These are phyloP conservation scores for Aristolochia californica DNA, from an alignment of 164 flowering plant species.

Conservation along the genomic window DNA sequence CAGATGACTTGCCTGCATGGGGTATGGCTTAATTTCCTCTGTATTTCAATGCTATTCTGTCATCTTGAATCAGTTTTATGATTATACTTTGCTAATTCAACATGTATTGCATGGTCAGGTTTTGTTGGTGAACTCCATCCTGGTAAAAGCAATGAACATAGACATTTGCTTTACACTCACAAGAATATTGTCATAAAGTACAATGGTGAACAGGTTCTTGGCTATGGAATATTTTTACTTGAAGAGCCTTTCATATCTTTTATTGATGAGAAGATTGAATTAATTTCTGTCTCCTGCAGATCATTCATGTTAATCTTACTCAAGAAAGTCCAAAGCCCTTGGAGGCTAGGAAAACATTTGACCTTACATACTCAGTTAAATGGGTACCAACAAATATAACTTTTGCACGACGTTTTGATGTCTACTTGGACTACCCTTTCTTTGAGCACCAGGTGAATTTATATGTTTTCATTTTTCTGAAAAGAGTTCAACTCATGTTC, in stretches of 20 bases:
- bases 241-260: neutral
- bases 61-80: too few species aligned
- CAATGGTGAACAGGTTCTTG: conserved; percentile 75
- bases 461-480: neutral
- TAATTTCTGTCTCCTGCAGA: conserved; percentile 35
- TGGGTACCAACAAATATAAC: conserved; percentile 68
- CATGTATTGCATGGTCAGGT: conserved; percentile 28
- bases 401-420: conserved; percentile 93
- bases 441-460: conserved; percentile 85
- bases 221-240: neutral
- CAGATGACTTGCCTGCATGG: conserved; percentile 97
- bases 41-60: conserved; percentile 3
- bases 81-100: neutral
- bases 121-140: conserved; percentile 81
- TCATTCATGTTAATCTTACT: conserved; percentile 87
- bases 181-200: conserved; percentile 56
- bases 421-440: conserved; percentile 94
- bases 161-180: conserved; percentile 72
- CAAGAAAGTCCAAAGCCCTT: conserved; percentile 70
- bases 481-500: neutral
- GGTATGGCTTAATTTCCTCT: conserved; percentile 38
- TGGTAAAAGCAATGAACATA: conserved; percentile 63
- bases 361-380: conserved; percentile 78
- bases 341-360: conserved; percentile 67
- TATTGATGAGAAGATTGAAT: neutral